Conservation (phyloP, 2,329 filamentous ascomycete species). For the Pseudogymnoascus sp. region DNA sequence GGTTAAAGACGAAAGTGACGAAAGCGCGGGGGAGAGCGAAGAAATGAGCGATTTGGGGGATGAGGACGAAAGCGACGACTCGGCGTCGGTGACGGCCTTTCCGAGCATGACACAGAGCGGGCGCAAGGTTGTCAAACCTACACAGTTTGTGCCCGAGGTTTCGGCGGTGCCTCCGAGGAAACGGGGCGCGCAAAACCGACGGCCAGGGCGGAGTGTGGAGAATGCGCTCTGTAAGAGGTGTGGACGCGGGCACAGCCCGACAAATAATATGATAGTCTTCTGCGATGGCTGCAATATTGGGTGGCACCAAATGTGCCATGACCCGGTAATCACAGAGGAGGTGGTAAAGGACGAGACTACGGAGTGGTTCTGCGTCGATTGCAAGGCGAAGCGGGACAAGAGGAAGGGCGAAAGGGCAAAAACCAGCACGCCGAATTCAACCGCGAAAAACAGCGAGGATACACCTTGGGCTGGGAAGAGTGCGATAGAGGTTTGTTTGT, state of each 20-base stretch:
- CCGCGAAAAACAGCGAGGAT: constrained; percentile 10
- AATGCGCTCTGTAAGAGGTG: constrained; percentile 64
- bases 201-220: constrained; percentile 35
- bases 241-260: constrained; percentile 60
- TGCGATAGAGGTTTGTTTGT: constrained; percentile 31
- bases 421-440: constrained; percentile 18
- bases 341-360: constrained; percentile 58
- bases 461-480: constrained; percentile 22
- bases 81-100: constrained; percentile 42
- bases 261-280: constrained; percentile 75
- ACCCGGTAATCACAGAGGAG: constrained; percentile 63
- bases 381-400: constrained; percentile 41
- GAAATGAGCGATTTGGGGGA: constrained; percentile 27
- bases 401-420: constrained; percentile 31
- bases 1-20: constrained; percentile 18
- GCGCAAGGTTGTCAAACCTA: constrained; percentile 59
- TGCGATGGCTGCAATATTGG: constrained; percentile 73
- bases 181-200: constrained; percentile 45
- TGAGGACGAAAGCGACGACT: constrained; percentile 29
- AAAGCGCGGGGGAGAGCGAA: constrained; percentile 25
- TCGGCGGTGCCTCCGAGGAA: constrained; percentile 34
- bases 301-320: constrained; percentile 78
- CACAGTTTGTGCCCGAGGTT: constrained; percentile 52
- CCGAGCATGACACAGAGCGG: constrained; percentile 69
- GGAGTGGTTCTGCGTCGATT: constrained; percentile 65